Evolutionary conservation across 1,284 basidiomycete species (phyloP), one percentile per base, ranked within the genome.

Genomic region (Rhodotorula sp.): DNA sequence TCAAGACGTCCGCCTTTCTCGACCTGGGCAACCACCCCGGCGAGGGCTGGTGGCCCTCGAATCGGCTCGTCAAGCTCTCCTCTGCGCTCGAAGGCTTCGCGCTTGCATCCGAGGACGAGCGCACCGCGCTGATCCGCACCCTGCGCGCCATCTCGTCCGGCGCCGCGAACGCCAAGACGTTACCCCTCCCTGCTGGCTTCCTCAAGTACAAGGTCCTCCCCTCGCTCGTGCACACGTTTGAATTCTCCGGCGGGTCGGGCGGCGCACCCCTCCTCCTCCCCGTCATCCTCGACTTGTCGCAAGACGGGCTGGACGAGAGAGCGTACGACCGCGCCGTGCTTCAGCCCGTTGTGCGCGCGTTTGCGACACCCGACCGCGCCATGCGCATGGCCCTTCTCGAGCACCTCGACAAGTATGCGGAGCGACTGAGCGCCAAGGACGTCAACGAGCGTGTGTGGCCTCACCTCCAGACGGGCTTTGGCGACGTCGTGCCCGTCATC

Each of bases 381-480:
- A 94, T 91, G 32, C 86, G 96, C 39, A 96, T 99, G 90, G 94
- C 93, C 2, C 82, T 99, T 51, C 85, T 99, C 22, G 94, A 98
- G 58, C 89, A 90, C 51, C 82, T 99, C 50, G 84, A 88, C 2
- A 89, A 93, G 73, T 98, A 94, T 80, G 88, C 87, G 2, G 92
- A 96, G 63, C 92, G 91, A 79, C 82, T 99, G 66, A 94, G 97
- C 80, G 89, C 90, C 80, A 90, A 89, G 81, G 88, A 85, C 0
- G 92, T 98, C 2, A 86, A 86, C 58, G 91, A 96, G 63, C 92
- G 92, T 80, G 87, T 99, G 22, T 99, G 95, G 89, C 95, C 96
- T 1, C 87, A 94, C 83, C 84, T 99, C 57, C 94, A 94, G 87
- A 93, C 93, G 6, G 97, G 97, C 0, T 98, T 99, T 80, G 87